Base-by-base conservation (phyloP, 345 rosid species). In the Eucalyptus globulus region DNA sequence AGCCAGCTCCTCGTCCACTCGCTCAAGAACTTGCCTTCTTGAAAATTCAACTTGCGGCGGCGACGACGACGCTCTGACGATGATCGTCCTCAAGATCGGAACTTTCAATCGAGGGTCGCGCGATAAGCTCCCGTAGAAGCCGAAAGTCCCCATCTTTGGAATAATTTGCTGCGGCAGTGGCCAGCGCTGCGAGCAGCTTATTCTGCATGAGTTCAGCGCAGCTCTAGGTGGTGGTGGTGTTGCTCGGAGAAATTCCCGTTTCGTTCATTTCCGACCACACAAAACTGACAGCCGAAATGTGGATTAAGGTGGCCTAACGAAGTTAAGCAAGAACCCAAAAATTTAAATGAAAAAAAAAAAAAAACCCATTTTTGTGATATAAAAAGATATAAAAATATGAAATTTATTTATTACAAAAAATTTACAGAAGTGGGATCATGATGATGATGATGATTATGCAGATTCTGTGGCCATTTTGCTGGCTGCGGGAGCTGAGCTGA, bases 1-100 rank as follows among this genome's bases (percentile, higher is more conserved):
- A n/a, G 88, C 86, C 31, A 97, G 95, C 93, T 94, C 95, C 89
- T 89, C 92, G 87, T 97, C 99, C 90, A 97, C 90, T 87, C 92
- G 96, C 87, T 95, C 94, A 90, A 95, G 90, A 10, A 80, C 97
- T 76, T 91, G 93, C 91, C 92, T 90, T 88, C 93, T 93, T 1
- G 93, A 92, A 80, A 44, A 58, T 34, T 72, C 88, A 22, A 76
- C 47, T 27, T 4, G 50, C 45, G 11, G 14, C 65, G 43, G 24
- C 44, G 90, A 49, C 7, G 45, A 15, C 86, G 90, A 43, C 86
- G 67, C 90, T 87, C 86, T 29, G 87, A 89, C 24, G 83, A 76
- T 11, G 83, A 76, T 76, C 27, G 83, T 76, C 83, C 13, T 76
- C 83, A 76, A 40, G 47, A 76, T 40, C 15, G 83, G 83, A 40